Percentiles rank a stretch among this genome's conserved stretches.
Evolutionary conservation across 1,284 basidiomycete genomes (phyloP).

Genomic region (Athelia psychrophila): DNA sequence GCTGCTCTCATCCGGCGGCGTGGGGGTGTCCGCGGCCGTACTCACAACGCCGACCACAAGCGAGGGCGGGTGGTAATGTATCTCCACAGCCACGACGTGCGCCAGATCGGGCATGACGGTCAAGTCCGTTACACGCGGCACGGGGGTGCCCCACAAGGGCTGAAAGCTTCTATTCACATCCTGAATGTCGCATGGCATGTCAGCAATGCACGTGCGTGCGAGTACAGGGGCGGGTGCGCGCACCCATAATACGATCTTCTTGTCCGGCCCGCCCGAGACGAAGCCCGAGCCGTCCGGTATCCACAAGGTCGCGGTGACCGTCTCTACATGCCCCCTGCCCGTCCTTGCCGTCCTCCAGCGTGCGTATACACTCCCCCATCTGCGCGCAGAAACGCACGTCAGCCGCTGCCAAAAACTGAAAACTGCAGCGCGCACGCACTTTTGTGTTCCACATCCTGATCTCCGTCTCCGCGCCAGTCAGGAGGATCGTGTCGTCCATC

Average conservation of each 20-base stretch:
- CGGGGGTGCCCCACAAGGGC: slow-evolving; percentile 66
- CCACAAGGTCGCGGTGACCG: slow-evolving; percentile 87
- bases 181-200: too few relatives aligned
- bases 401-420: too few relatives aligned
- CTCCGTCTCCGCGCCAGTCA: slow-evolving; percentile 76
- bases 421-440: slow-evolving; percentile 39
- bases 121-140: slow-evolving; percentile 88
- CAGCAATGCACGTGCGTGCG: too few relatives aligned
- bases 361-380: too few relatives aligned
- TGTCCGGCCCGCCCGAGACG: slow-evolving; percentile 88
- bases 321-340: slow-evolving; percentile 62
- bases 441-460: slow-evolving; percentile 88
- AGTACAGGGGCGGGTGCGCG: too few relatives aligned
- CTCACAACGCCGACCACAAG: slow-evolving; percentile 9
- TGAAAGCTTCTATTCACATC: slow-evolving; percentile 73
- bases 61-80: slow-evolving; percentile 40
- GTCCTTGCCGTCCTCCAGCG: too few relatives aligned
- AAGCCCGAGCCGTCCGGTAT: slow-evolving; percentile 88
- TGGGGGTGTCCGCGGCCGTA: too few relatives aligned
- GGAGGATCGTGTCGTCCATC: slow-evolving; percentile 76
- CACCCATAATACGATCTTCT: slow-evolving; percentile 89
- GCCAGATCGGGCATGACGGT: slow-evolving; percentile 84
- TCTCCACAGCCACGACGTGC: slow-evolving; percentile 81
- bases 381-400: too few relatives aligned
- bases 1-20: slow-evolving; percentile 37